Percentiles rank a stretch among this genome's conserved stretches.
Evolutionary conservation across 202 grass and related monocot genomes (phyloP).

Genomic region (Digitaria exilis): DNA sequence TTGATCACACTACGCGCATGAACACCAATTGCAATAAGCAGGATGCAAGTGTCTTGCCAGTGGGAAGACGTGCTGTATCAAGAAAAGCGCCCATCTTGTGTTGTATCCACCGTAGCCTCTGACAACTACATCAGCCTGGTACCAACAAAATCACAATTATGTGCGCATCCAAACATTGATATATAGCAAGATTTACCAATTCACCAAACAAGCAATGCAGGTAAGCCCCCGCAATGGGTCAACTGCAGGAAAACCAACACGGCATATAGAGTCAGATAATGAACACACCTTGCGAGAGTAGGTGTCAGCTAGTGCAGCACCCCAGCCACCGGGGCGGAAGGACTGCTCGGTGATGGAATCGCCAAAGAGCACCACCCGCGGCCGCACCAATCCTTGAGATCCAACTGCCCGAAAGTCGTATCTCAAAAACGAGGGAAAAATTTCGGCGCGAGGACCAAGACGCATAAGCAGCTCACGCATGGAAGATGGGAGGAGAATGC

Average conservation of each 20-base stretch:
- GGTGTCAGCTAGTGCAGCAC: conserved; percentile 65
- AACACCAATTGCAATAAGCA: not conserved
- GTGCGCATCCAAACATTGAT: not conserved
- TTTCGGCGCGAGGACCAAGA: too few species aligned
- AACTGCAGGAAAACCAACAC: not conserved
- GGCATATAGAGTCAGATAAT: not conserved
- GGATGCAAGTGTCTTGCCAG: conserved; percentile 41
- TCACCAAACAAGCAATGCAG: not conserved
- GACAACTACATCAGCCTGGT: conserved; percentile 78
- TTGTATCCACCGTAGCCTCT: conserved; percentile 96
- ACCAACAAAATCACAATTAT: conserved; percentile 9
- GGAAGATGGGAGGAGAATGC: not conserved
- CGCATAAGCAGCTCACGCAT: not conserved
- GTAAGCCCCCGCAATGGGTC: not conserved
- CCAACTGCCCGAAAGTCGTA: not conserved
- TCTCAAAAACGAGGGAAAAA: not conserved
- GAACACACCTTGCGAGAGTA: conserved; percentile 78
- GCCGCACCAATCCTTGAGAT: conserved; percentile 38
- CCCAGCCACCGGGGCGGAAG: conserved; percentile 77
- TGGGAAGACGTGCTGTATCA: conserved; percentile 79
- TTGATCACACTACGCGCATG: not conserved
- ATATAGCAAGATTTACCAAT: not conserved
- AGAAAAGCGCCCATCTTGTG: conserved; percentile 85
- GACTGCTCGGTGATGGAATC: conserved; percentile 92
- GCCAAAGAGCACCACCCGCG: conserved; percentile 71